Percentiles rank a stretch among this genome's conserved stretches.
These are phyloP conservation scores for Limnanthes douglasii DNA, from an alignment of 345 rosid genomes.

Conservation along the genomic window DNA sequence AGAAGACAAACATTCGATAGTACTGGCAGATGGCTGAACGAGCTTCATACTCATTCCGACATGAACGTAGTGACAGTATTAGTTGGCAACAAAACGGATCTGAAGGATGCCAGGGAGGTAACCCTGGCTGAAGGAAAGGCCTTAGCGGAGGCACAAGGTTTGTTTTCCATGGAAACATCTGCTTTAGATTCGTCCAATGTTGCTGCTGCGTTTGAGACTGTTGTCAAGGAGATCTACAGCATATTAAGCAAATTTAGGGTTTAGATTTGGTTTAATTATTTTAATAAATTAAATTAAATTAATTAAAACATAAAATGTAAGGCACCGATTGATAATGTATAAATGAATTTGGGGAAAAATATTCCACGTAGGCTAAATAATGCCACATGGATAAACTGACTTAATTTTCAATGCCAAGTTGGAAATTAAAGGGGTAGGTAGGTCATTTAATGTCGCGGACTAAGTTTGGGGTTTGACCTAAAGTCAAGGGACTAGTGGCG, in stretches of 20 bases:
- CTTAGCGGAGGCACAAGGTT: constrained; percentile 77
- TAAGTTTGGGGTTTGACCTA: too few relatives aligned
- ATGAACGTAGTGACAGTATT: constrained; percentile 94
- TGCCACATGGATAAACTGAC: too few relatives aligned
- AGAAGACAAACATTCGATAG: constrained; percentile 86
- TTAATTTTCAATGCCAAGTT: too few relatives aligned
- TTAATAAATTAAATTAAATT: too few relatives aligned
- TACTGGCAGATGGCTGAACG: constrained; percentile 92
- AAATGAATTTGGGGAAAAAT: too few relatives aligned
- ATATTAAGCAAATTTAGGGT: constrained; percentile 85
- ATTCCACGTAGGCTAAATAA: too few relatives aligned
- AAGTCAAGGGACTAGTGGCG: too few relatives aligned
- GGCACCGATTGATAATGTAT: too few relatives aligned
- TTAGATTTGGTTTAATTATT: too few relatives aligned
- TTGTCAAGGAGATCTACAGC: constrained; percentile 80
- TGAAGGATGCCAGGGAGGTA: constrained; percentile 87
- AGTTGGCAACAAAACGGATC: constrained; percentile 88
- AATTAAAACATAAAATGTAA: too few relatives aligned
- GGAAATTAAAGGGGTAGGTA: too few relatives aligned
- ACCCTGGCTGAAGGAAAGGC: constrained; percentile 71
- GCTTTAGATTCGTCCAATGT: constrained; percentile 94
- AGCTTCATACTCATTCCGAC: constrained; percentile 91
- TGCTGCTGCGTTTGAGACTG: constrained; percentile 77
- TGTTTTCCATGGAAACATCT: constrained; percentile 91
- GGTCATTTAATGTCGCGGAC: too few relatives aligned